Percentiles rank a stretch among this genome's conserved stretches.
phyloP scores from a whole-genome alignment of 257 asterid species.

The Gentiana dahurica region DNA sequence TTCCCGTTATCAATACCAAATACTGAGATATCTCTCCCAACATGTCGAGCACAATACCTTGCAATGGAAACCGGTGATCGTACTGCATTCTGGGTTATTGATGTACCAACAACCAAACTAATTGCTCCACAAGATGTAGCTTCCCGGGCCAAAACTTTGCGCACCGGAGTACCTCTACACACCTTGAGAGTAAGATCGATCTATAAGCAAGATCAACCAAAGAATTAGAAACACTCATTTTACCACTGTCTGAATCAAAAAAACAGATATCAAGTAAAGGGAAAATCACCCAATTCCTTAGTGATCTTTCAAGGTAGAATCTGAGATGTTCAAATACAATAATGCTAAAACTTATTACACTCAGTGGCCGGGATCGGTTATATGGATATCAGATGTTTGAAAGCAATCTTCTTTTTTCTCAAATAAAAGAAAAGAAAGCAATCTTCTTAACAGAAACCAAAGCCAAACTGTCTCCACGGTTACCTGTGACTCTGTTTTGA shows the following conservation, averaged over 20 bases:
- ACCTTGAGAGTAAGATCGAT: constrained; percentile 85
- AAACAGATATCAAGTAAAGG: neutral
- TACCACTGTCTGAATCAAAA: neutral
- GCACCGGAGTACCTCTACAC: constrained; percentile 66
- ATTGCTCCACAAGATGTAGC: constrained; percentile 52
- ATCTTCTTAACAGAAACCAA: too few species aligned
- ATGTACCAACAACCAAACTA: constrained; percentile 57
- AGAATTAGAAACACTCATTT: neutral
- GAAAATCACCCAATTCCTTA: too few species aligned
- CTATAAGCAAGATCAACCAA: constrained; percentile 19
- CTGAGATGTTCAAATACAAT: neutral
- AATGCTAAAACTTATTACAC: too few species aligned
- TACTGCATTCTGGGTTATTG: constrained; percentile 39
- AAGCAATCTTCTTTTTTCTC: too few species aligned
- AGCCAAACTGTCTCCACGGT: too few species aligned
- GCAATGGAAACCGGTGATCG: constrained; percentile 66
- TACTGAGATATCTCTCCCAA: constrained; percentile 40
- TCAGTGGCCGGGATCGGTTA: too few species aligned
- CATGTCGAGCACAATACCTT: constrained; percentile 66
- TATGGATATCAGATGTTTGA: too few species aligned
- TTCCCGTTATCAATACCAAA: constrained; percentile 68
- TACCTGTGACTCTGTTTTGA: too few species aligned
- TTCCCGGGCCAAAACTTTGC: constrained; percentile 52
- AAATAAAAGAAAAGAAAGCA: too few species aligned
- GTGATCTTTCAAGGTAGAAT: too few species aligned